A percentile compares a stretch with the other conserved stretches of the same genome.
Evolutionary conservation across 106 monocot species (phyloP).

Genomic region (Cymbidium sinense): DNA sequence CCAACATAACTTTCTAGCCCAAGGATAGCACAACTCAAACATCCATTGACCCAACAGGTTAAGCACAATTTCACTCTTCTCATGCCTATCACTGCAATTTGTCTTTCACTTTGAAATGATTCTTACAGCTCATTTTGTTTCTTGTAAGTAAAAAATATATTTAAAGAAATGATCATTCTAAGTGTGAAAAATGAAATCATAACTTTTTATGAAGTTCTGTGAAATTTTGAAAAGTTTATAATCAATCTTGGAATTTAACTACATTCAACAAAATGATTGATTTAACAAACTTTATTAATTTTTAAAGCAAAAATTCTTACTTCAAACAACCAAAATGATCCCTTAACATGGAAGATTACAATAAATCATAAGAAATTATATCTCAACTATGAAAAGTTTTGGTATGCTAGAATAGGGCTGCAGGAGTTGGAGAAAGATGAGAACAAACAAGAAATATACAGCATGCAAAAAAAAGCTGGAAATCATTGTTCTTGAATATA

Average conservation of each 20-base stretch:
- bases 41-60: neutral
- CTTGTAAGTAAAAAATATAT: no score
- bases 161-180: no score
- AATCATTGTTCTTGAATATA: slow-evolving; percentile 13
- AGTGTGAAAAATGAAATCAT: no score
- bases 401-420: neutral
- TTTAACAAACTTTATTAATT: neutral
- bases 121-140: no score
- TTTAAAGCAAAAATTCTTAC: neutral
- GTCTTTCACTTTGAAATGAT: no score
- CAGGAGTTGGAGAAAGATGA: neutral
- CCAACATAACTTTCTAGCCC: neutral
- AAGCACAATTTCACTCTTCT: no score
- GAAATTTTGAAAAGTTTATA: no score
- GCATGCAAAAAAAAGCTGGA: neutral
- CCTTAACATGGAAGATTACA: neutral
- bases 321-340: neutral
- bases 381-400: neutral
- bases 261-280: neutral
- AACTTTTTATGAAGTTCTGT: no score
- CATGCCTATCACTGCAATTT: no score
- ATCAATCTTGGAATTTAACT: no score
- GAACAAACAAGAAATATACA: slow-evolving; percentile 3
- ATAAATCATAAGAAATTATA: neutral
- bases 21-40: neutral